Percentiles rank a stretch among this genome's conserved stretches.
Conservation (phyloP, 306 rosid species). For the Purshia tridentata region DNA sequence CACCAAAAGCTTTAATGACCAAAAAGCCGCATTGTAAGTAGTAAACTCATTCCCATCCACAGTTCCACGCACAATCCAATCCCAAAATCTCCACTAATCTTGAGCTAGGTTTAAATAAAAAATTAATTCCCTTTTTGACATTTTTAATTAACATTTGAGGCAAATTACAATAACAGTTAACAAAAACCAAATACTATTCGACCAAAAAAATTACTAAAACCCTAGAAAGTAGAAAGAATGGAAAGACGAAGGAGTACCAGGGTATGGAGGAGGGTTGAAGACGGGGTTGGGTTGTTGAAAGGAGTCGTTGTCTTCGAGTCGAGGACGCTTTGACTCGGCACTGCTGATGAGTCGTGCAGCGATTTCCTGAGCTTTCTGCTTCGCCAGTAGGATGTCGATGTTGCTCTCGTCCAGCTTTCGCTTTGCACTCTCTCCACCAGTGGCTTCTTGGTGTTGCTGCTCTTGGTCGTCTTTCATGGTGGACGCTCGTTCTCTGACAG, state of each 20-base stretch:
- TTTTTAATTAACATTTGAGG: not conserved
- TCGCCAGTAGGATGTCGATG: constrained; percentile 37
- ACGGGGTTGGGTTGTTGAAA: constrained; percentile 20
- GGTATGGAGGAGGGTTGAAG: constrained; percentile 25
- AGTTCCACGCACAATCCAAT: not conserved
- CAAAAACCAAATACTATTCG: not conserved
- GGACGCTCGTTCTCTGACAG: constrained; percentile 10
- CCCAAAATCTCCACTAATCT: not conserved
- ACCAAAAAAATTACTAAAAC: no score
- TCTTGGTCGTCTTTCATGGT: constrained; percentile 40
- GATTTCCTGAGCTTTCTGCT: constrained; percentile 54
- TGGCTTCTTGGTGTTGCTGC: constrained; percentile 3
- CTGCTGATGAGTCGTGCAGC: constrained; percentile 43
- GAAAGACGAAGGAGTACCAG: constrained; percentile 23
- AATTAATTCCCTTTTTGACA: not conserved
- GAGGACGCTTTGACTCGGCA: constrained; percentile 53
- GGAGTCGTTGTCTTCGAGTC: constrained; percentile 31
- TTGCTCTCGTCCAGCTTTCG: constrained; percentile 48
- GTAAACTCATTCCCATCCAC: not conserved
- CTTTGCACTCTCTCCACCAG: constrained; percentile 23
- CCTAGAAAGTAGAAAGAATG: constrained; percentile 28
- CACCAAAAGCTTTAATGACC: not conserved
- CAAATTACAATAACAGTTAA: not conserved
- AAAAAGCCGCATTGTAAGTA: not conserved
- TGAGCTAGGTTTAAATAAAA: constrained; percentile 6